Base-by-base conservation (phyloP, 2,329 filamentous ascomycete genomes). In the Leptographium wingfieldii region DNA sequence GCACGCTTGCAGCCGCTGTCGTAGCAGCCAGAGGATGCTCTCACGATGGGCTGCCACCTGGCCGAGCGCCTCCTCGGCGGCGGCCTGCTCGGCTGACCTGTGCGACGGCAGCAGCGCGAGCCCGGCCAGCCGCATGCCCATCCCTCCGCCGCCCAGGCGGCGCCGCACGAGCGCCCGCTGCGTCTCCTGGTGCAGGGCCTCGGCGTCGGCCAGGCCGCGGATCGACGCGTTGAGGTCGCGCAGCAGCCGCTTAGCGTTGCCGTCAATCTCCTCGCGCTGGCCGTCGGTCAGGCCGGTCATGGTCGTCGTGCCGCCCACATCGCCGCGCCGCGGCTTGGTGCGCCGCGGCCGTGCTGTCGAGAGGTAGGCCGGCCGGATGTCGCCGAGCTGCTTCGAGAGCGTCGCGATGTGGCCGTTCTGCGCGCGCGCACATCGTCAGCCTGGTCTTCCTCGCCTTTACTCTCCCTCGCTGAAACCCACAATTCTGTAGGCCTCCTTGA, bases 401-500 rank as follows among this genome's bases (percentile, higher is more conserved):
- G 87, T 89, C 63, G 82, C 75, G 63, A 97, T 95, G 70, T 95
- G 90, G 9, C 85, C 81, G 70, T 95, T 94, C 91, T 95, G 52
- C 10, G 43, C 38, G 3, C 38, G 52, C 10, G 43, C 38, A 12
- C 38, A n/a, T 9, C 16, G 43, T 46, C 16, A 46, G 43, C 43
- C 43, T n/a, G 11, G 9, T 16, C 38, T 46, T 2, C 43, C 7
- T 16, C 16, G 11, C n/a, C 40, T 46, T 25, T n/a, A 3, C 19
- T 4, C 25, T 46, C 19, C 33, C 33, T 22, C 22, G 22, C 22
- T 22, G 22, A 22, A 57, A 72, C 80, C 68, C 76, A 95, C 92
- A 72, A 97, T 96, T 70, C 87, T 84, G 74, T 95, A 94, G 58
- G 94, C 94, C 74, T 97, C 92, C 69, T 92, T 91, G 40, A 97